Base-by-base conservation (phyloP, 1,284 basidiomycete species). In the Psilocybe mexicana region DNA sequence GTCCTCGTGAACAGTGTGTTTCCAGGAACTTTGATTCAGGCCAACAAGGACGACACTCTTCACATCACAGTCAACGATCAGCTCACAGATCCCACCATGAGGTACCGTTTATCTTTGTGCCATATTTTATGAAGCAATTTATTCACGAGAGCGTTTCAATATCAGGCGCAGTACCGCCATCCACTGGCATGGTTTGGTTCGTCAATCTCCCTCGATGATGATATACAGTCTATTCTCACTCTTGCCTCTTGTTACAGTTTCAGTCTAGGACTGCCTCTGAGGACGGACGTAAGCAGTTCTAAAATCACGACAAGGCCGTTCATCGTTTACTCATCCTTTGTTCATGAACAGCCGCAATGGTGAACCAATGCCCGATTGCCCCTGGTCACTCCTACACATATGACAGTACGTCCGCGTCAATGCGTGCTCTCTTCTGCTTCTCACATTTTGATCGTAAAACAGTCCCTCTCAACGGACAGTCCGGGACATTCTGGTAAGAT, bases 11-110 rank as follows among this genome's bases (percentile, higher is more conserved):
- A 67, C 43, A 65, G 65, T 2, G 38, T 54, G 6, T 74, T 77
- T 52, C 75, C 74, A 2, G 75, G 74, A 1, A 72, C 74, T 6
- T 57, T 76, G 0, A 73, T 77, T 30, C 48, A 63, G 33, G 75
- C 69, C 28, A 44, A 67, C 12, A 76, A 74, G 58, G 69, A 67
- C 33, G 61, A 68, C 38, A 54, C 55, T 3, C 70, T 76, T 30
- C 49, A 57, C 12, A 60, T 76, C 36, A 68, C 76, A 36, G 71
- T 74, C n/a, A 65, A 70, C 36, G 68, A 76, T 53, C n/a, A 33
- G 11, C 65, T 76, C 6, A 64, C 63, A 6, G 70, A 76, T 40
- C 62, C 60, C 0, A 63, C 64, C 0, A 74, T 74, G 73, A 60
- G 62, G 67, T 66, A 49, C 24, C 6, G 10, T 2, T 40, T 45